A percentile compares a stretch with the other conserved stretches of the same genome.
These are phyloP conservation scores for Parastagonospora nodorum DNA, from an alignment of 2,329 filamentous ascomycete species.

Conservation along the genomic window DNA sequence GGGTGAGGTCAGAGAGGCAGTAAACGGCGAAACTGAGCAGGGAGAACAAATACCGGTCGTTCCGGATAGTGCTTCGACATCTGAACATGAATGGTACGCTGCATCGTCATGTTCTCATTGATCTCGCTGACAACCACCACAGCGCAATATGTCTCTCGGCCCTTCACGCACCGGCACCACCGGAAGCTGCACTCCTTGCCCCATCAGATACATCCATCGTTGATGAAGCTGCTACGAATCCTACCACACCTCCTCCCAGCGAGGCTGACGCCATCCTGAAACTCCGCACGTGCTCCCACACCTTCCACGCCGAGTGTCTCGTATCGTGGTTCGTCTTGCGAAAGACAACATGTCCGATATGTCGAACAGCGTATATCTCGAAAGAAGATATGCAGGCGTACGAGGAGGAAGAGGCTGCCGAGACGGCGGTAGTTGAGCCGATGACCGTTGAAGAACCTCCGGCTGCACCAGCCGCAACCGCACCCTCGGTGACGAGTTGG, in stretches of 20 bases:
- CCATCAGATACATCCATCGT: constrained; percentile 6
- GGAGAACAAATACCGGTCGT: constrained; percentile 4
- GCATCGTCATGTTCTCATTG: no score
- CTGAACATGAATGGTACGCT: constrained; percentile 36
- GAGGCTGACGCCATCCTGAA: constrained; percentile 30
- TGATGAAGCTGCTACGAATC: background rate
- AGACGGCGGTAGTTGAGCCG: background rate
- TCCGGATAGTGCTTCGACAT: constrained; percentile 19
- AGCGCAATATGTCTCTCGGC: constrained; percentile 42
- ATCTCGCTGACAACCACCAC: background rate
- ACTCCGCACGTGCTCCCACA: constrained; percentile 32
- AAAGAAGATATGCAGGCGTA: constrained; percentile 22
- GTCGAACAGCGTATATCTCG: constrained; percentile 32
- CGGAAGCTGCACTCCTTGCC: constrained; percentile 31
- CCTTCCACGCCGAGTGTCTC: constrained; percentile 41
- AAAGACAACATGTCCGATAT: constrained; percentile 40
- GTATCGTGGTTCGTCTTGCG: constrained; percentile 36
- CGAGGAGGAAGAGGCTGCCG: constrained; percentile 18
- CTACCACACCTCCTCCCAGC: background rate
- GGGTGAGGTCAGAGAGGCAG: constrained; percentile 1
- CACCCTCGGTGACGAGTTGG: constrained; percentile 11
- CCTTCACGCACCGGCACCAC: constrained; percentile 30
- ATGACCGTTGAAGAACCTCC: background rate
- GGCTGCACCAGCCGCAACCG: background rate
- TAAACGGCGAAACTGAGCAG: background rate